phyloP scores from a whole-genome alignment of 768 basidiomycete species.

The Filobasidium wieringae region DNA sequence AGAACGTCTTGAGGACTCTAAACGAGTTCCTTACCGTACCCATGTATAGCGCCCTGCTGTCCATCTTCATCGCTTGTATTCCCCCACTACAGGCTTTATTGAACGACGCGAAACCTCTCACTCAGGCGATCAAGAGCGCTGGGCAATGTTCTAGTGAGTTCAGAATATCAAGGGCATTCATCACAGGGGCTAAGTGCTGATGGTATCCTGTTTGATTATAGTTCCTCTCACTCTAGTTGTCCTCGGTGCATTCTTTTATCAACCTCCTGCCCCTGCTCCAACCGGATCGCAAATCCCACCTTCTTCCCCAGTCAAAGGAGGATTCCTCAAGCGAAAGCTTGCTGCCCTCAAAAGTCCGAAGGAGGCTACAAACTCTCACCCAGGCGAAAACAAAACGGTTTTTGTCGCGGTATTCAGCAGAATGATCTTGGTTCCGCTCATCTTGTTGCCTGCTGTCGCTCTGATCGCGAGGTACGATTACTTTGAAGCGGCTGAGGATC shows the following conservation, averaged over 20 bases:
- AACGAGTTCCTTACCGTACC: conserved; percentile 80
- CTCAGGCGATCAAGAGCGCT: conserved; percentile 38
- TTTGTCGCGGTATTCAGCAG: conserved; percentile 67
- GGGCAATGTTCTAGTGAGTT: conserved; percentile 37
- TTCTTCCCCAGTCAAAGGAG: conserved; percentile 3
- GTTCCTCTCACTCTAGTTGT: conserved; percentile 84
- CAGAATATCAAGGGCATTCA: background rate
- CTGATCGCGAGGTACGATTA: conserved; percentile 45
- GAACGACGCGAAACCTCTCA: conserved; percentile 48
- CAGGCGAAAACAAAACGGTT: conserved; percentile 71
- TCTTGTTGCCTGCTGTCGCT: conserved; percentile 66
- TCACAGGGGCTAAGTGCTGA: background rate
- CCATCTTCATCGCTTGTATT: conserved; percentile 64
- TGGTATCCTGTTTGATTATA: conserved; percentile 21
- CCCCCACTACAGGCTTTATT: conserved; percentile 63
- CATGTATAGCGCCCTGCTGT: conserved; percentile 64
- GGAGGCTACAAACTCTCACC: conserved; percentile 14
- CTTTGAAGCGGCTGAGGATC: conserved; percentile 40
- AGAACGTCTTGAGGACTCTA: conserved; percentile 36
- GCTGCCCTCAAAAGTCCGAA: conserved; percentile 6
- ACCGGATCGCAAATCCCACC: background rate
- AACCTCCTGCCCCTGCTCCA: conserved; percentile 22
- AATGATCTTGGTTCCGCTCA: conserved; percentile 72
- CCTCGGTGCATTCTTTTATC: conserved; percentile 78
- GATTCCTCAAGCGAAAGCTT: conserved; percentile 22